Conservation (phyloP, 306 rosid genomes). For the Geum urbanum region DNA sequence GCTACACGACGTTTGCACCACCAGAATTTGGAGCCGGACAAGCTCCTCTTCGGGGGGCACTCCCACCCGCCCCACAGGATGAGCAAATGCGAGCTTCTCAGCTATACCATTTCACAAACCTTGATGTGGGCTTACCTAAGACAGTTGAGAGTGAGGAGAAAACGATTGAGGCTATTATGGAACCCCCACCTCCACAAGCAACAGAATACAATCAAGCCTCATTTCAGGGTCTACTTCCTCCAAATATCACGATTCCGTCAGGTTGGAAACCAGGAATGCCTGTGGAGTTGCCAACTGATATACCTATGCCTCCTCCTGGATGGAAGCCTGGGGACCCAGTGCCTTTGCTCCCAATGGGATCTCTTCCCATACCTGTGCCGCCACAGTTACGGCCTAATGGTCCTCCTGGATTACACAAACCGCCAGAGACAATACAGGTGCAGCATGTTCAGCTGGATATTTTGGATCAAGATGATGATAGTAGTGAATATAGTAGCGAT, state of each 20-base stretch:
- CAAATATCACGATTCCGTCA: conserved; percentile 65
- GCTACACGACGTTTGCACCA: conserved; percentile 91
- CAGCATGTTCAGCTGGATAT: conserved; percentile 85
- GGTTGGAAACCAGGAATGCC: conserved; percentile 99
- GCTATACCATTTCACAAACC: conserved; percentile 69
- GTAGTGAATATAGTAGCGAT: conserved; percentile 82
- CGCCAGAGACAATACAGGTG: conserved; percentile 77
- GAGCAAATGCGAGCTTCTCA: conserved; percentile 98
- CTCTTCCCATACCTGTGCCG: conserved; percentile 50
- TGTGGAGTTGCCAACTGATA: conserved; percentile 62
- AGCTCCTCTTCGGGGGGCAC: conserved; percentile 76
- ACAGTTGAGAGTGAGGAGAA: conserved; percentile 54
- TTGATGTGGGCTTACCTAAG: conserved; percentile 86
- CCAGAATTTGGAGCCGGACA: conserved; percentile 92
- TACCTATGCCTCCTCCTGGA: conserved; percentile 88
- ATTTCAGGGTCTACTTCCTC: conserved; percentile 70
- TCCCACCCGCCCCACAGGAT: conserved; percentile 94
- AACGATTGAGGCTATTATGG: conserved; percentile 59
- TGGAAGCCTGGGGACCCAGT: conserved; percentile 98
- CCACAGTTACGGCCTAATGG: conserved; percentile 42
- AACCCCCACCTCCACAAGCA: conserved; percentile 43
- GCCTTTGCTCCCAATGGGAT: conserved; percentile 65
- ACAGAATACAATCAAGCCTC: conserved; percentile 38
- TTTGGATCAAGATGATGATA: conserved; percentile 71
- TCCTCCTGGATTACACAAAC: conserved; percentile 50